Conservation (phyloP, 352 stramenopile species). For the Pythium plurisporium region DNA sequence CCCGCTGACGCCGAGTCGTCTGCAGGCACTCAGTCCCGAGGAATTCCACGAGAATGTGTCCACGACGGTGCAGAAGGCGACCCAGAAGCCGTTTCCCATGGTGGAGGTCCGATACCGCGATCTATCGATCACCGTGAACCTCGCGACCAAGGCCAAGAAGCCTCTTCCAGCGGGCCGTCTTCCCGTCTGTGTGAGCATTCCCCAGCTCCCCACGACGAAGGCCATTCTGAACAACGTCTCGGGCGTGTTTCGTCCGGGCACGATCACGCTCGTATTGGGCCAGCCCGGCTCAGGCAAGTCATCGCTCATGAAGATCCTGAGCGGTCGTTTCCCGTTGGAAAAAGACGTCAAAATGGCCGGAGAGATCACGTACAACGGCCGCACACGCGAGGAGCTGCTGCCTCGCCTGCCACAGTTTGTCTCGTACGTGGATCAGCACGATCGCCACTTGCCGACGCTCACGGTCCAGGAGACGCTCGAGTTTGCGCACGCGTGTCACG, state of each 20-base stretch:
- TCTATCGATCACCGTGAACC: slow-evolving; percentile 32
- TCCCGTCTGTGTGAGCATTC: slow-evolving; percentile 8
- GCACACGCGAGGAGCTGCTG: slow-evolving; percentile 10
- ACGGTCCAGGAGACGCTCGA: slow-evolving; percentile 89
- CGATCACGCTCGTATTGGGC: slow-evolving; percentile 24
- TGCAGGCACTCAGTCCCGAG: slow-evolving; percentile 21
- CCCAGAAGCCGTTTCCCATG: slow-evolving; percentile 21
- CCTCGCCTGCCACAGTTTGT: slow-evolving; percentile 28
- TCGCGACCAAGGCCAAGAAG: slow-evolving; percentile 19
- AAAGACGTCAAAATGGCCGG: slow-evolving; percentile 22
- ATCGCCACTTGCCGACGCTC: slow-evolving; percentile 76
- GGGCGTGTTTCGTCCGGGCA: slow-evolving; percentile 25
- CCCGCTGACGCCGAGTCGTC: not conserved
- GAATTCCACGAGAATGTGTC: slow-evolving; percentile 27
- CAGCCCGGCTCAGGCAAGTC: slow-evolving; percentile 23
- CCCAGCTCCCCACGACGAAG: slow-evolving; percentile 17
- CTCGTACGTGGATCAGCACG: slow-evolving; percentile 37
- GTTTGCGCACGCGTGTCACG: slow-evolving; percentile 82
- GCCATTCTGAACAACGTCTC: slow-evolving; percentile 27
- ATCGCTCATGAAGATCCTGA: slow-evolving; percentile 28
- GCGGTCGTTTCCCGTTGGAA: slow-evolving; percentile 18
- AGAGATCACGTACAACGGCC: slow-evolving; percentile 27
- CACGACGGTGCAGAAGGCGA: slow-evolving; percentile 15
- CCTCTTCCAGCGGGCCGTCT: slow-evolving; percentile 7
- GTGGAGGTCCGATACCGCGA: slow-evolving; percentile 35